Percentiles rank a stretch among this genome's conserved stretches.
Evolutionary conservation across 768 basidiomycete species (phyloP).

Genomic region (Sporobolomyces roseus): DNA sequence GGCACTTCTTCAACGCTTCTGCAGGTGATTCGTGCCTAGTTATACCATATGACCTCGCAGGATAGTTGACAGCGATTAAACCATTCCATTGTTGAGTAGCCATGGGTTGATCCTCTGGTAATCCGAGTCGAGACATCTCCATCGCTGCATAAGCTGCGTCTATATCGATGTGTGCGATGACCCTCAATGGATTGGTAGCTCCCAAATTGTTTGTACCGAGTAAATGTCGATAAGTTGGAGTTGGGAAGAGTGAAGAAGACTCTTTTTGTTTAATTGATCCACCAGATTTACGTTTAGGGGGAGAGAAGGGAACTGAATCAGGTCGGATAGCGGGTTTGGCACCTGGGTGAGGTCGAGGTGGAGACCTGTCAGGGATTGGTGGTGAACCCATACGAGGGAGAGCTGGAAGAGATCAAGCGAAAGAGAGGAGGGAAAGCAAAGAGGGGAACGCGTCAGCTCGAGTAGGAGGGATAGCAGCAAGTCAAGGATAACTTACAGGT

Average conservation of each 20-base stretch:
- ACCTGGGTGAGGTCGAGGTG: conserved; percentile 29
- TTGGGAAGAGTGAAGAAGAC: conserved; percentile 49
- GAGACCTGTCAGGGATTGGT: conserved; percentile 33
- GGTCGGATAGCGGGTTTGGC: conserved; percentile 6
- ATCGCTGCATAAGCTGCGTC: conserved; percentile 68
- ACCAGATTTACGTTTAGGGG: conserved; percentile 30
- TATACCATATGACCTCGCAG: conserved; percentile 86
- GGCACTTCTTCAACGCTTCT: conserved; percentile 73
- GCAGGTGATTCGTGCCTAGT: conserved; percentile 75
- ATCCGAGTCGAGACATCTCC: conserved; percentile 73
- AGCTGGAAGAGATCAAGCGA: conserved; percentile 3
- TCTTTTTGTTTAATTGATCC: conserved; percentile 43
- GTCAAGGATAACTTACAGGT: no score
- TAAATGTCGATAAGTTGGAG: conserved; percentile 47
- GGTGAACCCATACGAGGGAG: conserved; percentile 24
- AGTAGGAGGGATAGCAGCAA: no score
- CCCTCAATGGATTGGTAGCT: conserved; percentile 63
- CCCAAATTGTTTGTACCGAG: conserved; percentile 28
- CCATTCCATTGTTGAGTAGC: conserved; percentile 63
- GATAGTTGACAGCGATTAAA: conserved; percentile 92
- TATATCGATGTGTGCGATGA: conserved; percentile 81
- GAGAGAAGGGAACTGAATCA: conserved; percentile 18
- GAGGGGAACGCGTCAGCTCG: no score
- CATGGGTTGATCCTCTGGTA: conserved; percentile 49
- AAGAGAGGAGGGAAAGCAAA: not conserved